phyloP scores from a whole-genome alignment of 2,329 filamentous ascomycete species.

The Phyllosticta citrichinensis region DNA sequence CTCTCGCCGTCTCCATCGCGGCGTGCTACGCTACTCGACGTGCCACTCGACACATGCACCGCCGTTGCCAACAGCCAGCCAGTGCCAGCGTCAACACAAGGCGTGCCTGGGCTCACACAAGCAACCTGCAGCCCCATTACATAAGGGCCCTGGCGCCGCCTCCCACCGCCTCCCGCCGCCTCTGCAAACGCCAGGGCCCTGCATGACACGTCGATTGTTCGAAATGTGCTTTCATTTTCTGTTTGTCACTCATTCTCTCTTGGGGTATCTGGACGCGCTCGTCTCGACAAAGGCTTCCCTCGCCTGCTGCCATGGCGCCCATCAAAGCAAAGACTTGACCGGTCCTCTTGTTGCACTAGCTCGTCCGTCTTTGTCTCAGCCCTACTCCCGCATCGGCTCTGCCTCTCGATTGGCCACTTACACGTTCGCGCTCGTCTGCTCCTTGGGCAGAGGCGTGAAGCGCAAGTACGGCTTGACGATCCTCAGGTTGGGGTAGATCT shows the following conservation, averaged over 20 bases:
- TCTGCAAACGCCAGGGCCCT: not conserved
- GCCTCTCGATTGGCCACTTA: slow-evolving; percentile 1
- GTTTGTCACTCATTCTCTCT: slow-evolving; percentile 1
- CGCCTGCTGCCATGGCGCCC: slow-evolving; percentile 6
- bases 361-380: slow-evolving; percentile 1
- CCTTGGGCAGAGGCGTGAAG: slow-evolving; percentile 51
- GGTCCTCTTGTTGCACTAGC: not conserved
- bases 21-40: not conserved
- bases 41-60: not conserved
- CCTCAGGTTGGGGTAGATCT: slow-evolving; percentile 68
- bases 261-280: slow-evolving; percentile 20
- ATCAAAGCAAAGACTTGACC: not conserved
- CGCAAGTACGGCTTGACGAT: slow-evolving; percentile 60
- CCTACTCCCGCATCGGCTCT: not conserved
- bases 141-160: not conserved
- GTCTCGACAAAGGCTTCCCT: not conserved
- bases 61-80: not conserved
- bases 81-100: too few relatives aligned
- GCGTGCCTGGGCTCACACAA: not conserved
- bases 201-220: slow-evolving; percentile 1
- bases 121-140: not conserved
- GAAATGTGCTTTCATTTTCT: slow-evolving; percentile 1
- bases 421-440: slow-evolving; percentile 27
- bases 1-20: not conserved
- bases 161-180: not conserved